Conservation (phyloP, 352 stramenopile genomes). For the Phytophthora nicotianae region DNA sequence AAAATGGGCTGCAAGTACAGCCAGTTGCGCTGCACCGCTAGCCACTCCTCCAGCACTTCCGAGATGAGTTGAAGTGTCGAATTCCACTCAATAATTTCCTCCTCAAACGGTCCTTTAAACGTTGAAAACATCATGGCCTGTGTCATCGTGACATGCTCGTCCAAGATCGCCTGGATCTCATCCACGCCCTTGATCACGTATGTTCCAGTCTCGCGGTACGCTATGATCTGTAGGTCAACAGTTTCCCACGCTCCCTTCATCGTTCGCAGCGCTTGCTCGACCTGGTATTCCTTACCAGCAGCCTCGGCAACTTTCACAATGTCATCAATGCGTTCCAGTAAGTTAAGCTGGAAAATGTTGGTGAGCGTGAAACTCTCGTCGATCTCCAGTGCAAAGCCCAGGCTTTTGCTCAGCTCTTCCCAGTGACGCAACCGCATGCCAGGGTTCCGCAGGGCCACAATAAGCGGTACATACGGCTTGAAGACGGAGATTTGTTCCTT, state of each 20-base stretch:
- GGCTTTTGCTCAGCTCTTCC: slow-evolving; percentile 83
- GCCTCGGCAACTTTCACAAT: slow-evolving; percentile 93
- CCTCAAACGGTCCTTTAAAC: slow-evolving; percentile 96
- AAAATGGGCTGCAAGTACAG: slow-evolving; percentile 97
- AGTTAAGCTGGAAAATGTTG: slow-evolving; percentile 84
- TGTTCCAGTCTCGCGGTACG: slow-evolving; percentile 93
- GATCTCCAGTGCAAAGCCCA: slow-evolving; percentile 85
- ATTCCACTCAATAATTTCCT: slow-evolving; percentile 94
- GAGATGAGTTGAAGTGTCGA: slow-evolving; percentile 89
- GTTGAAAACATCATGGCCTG: slow-evolving; percentile 96
- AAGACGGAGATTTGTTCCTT: slow-evolving; percentile 94
- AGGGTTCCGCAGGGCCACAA: slow-evolving; percentile 90
- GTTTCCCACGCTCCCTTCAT: slow-evolving; percentile 93
- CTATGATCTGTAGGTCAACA: slow-evolving; percentile 90
- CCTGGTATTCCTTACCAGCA: slow-evolving; percentile 95
- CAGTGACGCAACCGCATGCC: slow-evolving; percentile 96
- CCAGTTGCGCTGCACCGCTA: slow-evolving; percentile 95
- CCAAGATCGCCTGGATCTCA: slow-evolving; percentile 93
- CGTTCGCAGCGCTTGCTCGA: slow-evolving; percentile 92
- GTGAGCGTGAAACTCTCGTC: slow-evolving; percentile 90
- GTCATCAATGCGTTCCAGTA: slow-evolving; percentile 88
- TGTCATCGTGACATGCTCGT: slow-evolving; percentile 96
- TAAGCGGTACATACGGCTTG: slow-evolving; percentile 93
- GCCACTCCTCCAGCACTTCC: slow-evolving; percentile 95
- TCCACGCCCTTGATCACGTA: slow-evolving; percentile 95